Percentiles rank a stretch among this genome's conserved stretches.
These are phyloP conservation scores for Calonectria montana DNA, from an alignment of 2,329 filamentous ascomycete species.

Conservation along the genomic window DNA sequence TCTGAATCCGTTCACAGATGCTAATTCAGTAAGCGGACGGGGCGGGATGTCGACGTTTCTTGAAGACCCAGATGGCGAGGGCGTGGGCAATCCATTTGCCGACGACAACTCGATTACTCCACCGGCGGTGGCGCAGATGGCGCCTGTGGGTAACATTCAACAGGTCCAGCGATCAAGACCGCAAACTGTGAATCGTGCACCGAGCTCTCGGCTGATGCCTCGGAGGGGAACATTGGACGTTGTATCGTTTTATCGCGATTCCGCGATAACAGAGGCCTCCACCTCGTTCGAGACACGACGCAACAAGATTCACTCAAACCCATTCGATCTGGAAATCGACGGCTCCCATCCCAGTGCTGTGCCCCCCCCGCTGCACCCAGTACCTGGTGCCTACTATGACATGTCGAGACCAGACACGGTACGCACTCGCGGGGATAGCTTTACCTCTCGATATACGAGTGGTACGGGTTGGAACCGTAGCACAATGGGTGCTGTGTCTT, in stretches of 20 bases:
- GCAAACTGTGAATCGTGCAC: conserved; percentile 51
- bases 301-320: conserved; percentile 71
- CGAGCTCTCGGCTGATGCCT: conserved; percentile 42
- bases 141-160: conserved; percentile 57
- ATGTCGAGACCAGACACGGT: conserved; percentile 56
- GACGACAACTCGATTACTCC: conserved; percentile 58
- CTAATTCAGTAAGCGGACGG: conserved; percentile 53
- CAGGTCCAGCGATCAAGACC: conserved; percentile 62
- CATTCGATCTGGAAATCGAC: conserved; percentile 70
- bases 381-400: conserved; percentile 41
- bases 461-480: conserved; percentile 42
- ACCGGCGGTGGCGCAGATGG: conserved; percentile 40
- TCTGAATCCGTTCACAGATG: conserved; percentile 51
- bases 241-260: conserved; percentile 55
- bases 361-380: conserved; percentile 35
- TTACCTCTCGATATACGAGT: conserved; percentile 61
- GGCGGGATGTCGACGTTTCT: conserved; percentile 50
- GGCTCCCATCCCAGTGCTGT: conserved; percentile 35
- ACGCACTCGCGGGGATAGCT: conserved; percentile 53
- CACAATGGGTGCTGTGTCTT: conserved; percentile 6
- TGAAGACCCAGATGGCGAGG: conserved; percentile 43
- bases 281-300: conserved; percentile 59
- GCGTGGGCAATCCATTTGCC: conserved; percentile 56
- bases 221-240: conserved; percentile 42
- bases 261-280: conserved; percentile 47